A percentile compares a stretch with the other conserved stretches of the same genome.
Conservation (phyloP, 108 stramenopile genomes). For the Nitzschia inconspicua region DNA sequence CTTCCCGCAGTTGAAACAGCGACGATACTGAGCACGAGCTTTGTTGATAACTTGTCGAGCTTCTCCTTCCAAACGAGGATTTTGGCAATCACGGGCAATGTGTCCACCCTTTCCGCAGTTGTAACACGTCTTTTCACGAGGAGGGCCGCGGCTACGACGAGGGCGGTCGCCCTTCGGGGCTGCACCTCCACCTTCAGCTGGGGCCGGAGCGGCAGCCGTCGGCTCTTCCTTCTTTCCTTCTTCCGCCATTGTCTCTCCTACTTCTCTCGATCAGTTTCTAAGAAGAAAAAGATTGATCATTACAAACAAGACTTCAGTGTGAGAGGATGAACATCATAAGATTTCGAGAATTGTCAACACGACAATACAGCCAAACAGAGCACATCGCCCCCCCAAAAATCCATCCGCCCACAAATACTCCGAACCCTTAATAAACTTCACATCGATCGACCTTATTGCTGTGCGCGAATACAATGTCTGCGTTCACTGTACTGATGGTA, state of each 20-base stretch:
- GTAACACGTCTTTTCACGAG: conserved; percentile 69
- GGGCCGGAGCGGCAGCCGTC: not conserved
- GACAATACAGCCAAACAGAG: too few species aligned
- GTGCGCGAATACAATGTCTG: too few species aligned
- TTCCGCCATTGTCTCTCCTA: not conserved
- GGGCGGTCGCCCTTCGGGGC: too few species aligned
- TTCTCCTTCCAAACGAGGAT: conserved; percentile 57
- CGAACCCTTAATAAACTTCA: too few species aligned
- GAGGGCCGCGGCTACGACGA: not conserved
- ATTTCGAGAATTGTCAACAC: too few species aligned
- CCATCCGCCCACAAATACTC: too few species aligned
- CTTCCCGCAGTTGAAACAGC: conserved; percentile 85
- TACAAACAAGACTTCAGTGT: too few species aligned
- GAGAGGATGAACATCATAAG: too few species aligned
- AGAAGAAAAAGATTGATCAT: not conserved
- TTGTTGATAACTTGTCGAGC: conserved; percentile 40
- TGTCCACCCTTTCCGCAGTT: conserved; percentile 69
- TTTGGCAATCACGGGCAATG: conserved; percentile 56
- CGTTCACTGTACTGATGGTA: too few species aligned
- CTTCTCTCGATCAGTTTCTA: not conserved
- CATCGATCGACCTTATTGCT: too few species aligned
- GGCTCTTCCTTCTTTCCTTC: conserved; percentile 1
- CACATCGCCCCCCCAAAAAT: too few species aligned
- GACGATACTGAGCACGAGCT: conserved; percentile 50
- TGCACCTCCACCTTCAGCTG: not conserved